Evolutionary conservation across 2,329 filamentous ascomycete genomes (phyloP).

Genomic region (Colletotrichum camelliae): DNA sequence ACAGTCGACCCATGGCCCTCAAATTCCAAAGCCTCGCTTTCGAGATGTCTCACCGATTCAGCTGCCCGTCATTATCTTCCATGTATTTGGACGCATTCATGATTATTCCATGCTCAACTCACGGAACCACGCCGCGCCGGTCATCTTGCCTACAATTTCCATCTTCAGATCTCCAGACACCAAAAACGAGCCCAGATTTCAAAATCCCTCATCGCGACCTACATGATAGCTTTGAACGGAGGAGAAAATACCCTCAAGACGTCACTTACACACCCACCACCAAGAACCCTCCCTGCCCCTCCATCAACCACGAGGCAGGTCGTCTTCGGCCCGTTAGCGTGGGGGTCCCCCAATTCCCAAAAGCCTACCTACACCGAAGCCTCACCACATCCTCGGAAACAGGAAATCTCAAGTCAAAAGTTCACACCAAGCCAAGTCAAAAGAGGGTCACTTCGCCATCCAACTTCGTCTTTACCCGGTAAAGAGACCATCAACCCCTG

Average conservation of each 20-base stretch:
- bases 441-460: not conserved
- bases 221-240: not conserved
- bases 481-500: not conserved
- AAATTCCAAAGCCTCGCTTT: fast-evolving
- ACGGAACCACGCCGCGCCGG: fast-evolving
- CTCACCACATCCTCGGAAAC: not conserved
- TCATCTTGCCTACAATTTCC: not conserved
- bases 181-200: not conserved
- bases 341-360: not conserved
- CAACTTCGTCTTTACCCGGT: not conserved
- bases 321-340: not conserved
- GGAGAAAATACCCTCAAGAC: not conserved
- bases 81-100: not conserved
- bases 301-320: not conserved
- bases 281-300: not conserved
- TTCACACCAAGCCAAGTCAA: not conserved
- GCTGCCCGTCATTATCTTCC: not conserved
- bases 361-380: not conserved
- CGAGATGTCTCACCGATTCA: not conserved
- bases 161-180: not conserved
- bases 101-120: fast-evolving
- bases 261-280: not conserved
- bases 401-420: not conserved
- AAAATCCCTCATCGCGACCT: not conserved
- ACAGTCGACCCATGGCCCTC: fast-evolving